phyloP scores from a whole-genome alignment of 192 early-diverging fungal genomes.

The Coemansia sp. region DNA sequence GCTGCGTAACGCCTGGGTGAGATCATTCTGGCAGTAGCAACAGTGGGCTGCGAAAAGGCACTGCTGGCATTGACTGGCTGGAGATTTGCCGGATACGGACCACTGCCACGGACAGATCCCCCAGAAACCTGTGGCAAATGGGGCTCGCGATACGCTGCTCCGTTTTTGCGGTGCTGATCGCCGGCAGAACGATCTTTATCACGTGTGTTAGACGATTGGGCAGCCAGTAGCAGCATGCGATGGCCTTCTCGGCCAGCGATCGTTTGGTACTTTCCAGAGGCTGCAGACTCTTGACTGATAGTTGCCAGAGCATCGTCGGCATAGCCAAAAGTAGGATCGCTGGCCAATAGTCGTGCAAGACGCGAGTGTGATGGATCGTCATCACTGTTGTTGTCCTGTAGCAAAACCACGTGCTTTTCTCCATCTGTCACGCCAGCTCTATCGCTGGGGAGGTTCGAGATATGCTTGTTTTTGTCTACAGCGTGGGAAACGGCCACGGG shows the following conservation, averaged over 20 bases:
- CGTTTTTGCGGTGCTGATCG: slow-evolving; percentile 7
- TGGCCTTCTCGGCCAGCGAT: background rate
- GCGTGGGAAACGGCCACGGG: background rate
- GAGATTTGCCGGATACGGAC: slow-evolving; percentile 1
- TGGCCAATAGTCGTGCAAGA: slow-evolving; percentile 4
- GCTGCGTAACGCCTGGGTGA: slow-evolving; percentile 34
- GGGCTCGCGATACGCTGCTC: background rate
- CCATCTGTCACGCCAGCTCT: background rate
- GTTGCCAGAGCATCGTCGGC: background rate
- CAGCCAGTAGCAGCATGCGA: background rate
- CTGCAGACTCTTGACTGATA: slow-evolving; percentile 1
- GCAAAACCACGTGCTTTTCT: background rate
- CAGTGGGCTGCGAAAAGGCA: slow-evolving; percentile 28
- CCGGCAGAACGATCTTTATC: slow-evolving; percentile 1
- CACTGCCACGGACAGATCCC: background rate
- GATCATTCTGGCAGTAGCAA: slow-evolving; percentile 29
- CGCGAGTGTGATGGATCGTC: background rate
- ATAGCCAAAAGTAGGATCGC: background rate
- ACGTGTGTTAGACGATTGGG: slow-evolving; percentile 1
- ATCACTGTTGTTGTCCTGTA: background rate
- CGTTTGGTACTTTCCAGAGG: background rate
- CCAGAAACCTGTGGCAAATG: background rate
- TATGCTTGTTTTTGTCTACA: background rate
- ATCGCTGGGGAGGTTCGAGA: background rate
- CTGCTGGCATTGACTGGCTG: slow-evolving; percentile 4